Conservation (phyloP, 345 rosid species). For the Cardamine resedifolia region DNA sequence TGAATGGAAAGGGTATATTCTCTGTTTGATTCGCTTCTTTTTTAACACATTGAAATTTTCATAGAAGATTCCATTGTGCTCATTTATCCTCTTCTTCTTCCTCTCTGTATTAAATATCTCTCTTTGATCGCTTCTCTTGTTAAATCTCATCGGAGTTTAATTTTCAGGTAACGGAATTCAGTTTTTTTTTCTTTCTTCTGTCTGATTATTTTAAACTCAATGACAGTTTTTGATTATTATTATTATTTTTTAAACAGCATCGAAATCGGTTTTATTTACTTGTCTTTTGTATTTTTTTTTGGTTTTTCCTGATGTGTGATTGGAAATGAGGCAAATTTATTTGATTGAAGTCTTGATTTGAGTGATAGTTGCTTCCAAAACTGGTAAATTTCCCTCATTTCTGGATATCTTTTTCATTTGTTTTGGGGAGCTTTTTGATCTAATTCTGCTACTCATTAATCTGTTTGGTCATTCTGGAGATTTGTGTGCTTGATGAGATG, state of each 20-base stretch:
- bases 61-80: constrained; percentile 34
- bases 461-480: constrained; percentile 1
- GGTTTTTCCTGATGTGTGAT: background rate
- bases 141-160: constrained; percentile 14
- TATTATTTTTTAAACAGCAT: constrained; percentile 1
- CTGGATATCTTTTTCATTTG: background rate
- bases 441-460: background rate
- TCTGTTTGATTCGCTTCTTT: constrained; percentile 41
- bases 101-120: background rate
- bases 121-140: constrained; percentile 21
- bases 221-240: constrained; percentile 19
- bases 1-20: constrained; percentile 30
- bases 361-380: constrained; percentile 21
- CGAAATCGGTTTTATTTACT: background rate
- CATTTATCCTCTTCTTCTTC: constrained; percentile 4
- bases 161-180: constrained; percentile 33
- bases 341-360: constrained; percentile 8
- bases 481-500: background rate
- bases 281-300: too few species aligned
- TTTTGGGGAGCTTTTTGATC: background rate
- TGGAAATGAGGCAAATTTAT: background rate
- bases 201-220: constrained; percentile 29
- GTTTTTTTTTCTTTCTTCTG: background rate
- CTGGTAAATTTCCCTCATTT: background rate
- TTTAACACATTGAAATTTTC: constrained; percentile 21